Evolutionary conservation across 78 protist genomes (phyloP).

Genomic region (Speleostelium caveatum): DNA sequence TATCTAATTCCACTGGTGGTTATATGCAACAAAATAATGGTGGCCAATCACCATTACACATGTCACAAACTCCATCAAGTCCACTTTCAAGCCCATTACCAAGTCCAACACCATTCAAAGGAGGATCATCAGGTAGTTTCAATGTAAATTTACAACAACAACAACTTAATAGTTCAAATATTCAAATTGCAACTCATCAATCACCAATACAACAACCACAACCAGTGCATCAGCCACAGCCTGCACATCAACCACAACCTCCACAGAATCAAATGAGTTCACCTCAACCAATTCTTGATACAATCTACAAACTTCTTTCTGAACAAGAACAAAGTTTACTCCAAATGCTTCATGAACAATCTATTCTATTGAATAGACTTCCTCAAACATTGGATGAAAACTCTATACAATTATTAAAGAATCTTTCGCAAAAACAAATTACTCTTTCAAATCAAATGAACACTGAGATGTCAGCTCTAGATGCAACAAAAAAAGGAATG

Average conservation of each 20-base stretch:
- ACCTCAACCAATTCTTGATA: conserved; percentile 78
- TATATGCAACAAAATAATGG: conserved; percentile 30
- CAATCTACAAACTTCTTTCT: conserved; percentile 63
- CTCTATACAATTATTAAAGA: conserved; percentile 4
- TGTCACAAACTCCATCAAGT: conserved; percentile 26
- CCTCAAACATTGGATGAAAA: conserved; percentile 61
- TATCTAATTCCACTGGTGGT: conserved; percentile 5
- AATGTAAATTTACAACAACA: background rate
- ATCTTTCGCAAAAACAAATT: conserved; percentile 55
- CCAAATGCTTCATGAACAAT: conserved; percentile 75
- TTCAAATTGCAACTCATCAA: background rate
- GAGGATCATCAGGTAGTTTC: background rate
- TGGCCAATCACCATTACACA: conserved; percentile 40
- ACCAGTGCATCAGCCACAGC: background rate
- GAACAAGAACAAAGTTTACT: conserved; percentile 66
- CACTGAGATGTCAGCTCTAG: conserved; percentile 78
- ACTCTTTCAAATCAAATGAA: conserved; percentile 68
- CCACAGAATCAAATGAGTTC: conserved; percentile 49
- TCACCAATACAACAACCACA: conserved; percentile 25
- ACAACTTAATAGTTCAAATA: background rate
- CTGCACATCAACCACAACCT: conserved; percentile 16
- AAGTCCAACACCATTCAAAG: conserved; percentile 49
- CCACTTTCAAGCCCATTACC: conserved; percentile 44
- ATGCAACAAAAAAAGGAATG: conserved; percentile 79
- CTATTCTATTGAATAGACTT: conserved; percentile 59